These are phyloP conservation scores for Dothistroma septosporum DNA, from an alignment of 2,329 filamentous ascomycete genomes.

Conservation along the genomic window DNA sequence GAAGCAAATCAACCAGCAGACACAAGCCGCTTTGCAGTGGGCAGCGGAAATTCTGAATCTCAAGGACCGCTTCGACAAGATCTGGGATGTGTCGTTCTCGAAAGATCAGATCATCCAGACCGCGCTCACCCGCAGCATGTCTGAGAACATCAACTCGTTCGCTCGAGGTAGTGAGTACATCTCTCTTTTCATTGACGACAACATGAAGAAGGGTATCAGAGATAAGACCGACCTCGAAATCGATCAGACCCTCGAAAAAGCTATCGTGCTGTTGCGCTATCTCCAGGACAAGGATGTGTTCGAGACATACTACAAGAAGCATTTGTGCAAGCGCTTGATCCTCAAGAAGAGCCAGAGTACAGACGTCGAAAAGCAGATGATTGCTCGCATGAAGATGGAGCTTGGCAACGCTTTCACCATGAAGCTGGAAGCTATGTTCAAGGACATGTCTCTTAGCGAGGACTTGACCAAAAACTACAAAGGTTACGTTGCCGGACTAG, in stretches of 20 bases:
- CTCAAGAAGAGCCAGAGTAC: slow-evolving; percentile 86
- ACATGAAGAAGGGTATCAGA: slow-evolving; percentile 87
- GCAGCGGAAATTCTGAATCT: slow-evolving; percentile 82
- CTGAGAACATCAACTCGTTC: slow-evolving; percentile 89
- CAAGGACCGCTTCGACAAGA: slow-evolving; percentile 82
- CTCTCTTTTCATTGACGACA: slow-evolving; percentile 95
- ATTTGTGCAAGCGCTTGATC: slow-evolving; percentile 80
- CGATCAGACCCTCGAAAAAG: slow-evolving; percentile 79
- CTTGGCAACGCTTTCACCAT: slow-evolving; percentile 89
- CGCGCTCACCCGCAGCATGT: slow-evolving; percentile 78
- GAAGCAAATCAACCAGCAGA: slow-evolving; percentile 65
- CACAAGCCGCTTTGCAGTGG: slow-evolving; percentile 85
- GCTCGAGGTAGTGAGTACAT: slow-evolving; percentile 81
- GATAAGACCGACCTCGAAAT: slow-evolving; percentile 88
- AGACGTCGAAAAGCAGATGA: slow-evolving; percentile 92
- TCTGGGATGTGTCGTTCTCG: slow-evolving; percentile 70
- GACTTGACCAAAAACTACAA: slow-evolving; percentile 78
- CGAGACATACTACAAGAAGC: slow-evolving; percentile 96
- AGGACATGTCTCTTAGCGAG: slow-evolving; percentile 83
- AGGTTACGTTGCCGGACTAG: slow-evolving; percentile 59
- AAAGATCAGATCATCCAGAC: slow-evolving; percentile 74
- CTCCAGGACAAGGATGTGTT: slow-evolving; percentile 91
- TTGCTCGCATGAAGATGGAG: slow-evolving; percentile 94
- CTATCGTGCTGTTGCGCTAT: slow-evolving; percentile 81
- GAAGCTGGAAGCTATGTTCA: slow-evolving; percentile 96